Evolutionary conservation across 306 rosid species (phyloP), one percentile per base, ranked within the genome.

Genomic region (Cucurbita moschata): DNA sequence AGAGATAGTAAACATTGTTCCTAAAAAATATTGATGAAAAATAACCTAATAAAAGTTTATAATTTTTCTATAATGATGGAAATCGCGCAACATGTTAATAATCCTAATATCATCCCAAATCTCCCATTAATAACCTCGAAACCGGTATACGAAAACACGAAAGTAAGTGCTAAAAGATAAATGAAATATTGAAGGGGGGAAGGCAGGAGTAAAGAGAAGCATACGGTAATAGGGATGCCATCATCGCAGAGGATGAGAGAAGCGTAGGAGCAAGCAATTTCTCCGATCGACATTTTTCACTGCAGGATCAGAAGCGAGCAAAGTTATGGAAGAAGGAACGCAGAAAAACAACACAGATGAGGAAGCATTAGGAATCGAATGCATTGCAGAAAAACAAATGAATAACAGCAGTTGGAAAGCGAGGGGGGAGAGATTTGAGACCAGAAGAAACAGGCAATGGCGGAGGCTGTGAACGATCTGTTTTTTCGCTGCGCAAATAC

Each of bases 241-340:
- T 88, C 96, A 5, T 87, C 97, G 0, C 78, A 50, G 23, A 93
- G 98, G 79, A 88, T 85, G 77, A 93, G 19, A 38, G 75, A 43
- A 5, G 98, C 97, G 78, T 86, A 90, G 26, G 63, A 15, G 83
- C 92, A 88, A 49, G 95, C 98, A 57, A 75, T 38, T 74, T 90
- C 97, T 23, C 80, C 86, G 38, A 30, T 0, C 76, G 90, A 84
- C 96, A 88, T 86, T 47, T 78, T 58, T 4, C 62, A 53, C 68
- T 72, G 61, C 88, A 15, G 21, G 55, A 14, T 26, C 49, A 52
- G 14, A 47, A 51, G 39, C 43, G 8, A 75, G 7, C 5, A 35
- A 37, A 30, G 10, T 75, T 2, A 50, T 1, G 50, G 15, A 40
- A 74, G 42, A 56, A 23, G 38, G 8, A 18, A 47, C 2, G 19